These are phyloP conservation scores for Hypoxylon sp. DNA, from an alignment of 2,329 filamentous ascomycete genomes.

Conservation along the genomic window DNA sequence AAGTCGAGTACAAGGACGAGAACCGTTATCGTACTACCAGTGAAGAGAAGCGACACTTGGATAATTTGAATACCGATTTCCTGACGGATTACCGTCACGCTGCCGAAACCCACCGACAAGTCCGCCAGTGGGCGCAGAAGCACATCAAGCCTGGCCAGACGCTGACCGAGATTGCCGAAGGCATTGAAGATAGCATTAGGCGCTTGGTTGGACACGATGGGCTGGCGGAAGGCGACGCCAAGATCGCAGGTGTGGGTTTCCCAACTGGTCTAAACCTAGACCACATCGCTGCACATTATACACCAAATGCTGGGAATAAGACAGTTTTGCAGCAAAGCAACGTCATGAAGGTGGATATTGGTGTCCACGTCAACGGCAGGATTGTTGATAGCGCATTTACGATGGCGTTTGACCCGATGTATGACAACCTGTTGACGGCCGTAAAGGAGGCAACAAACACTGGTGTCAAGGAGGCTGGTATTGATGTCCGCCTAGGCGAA, in stretches of 20 bases:
- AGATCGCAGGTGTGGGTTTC: constrained; percentile 88
- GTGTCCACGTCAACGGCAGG: constrained; percentile 83
- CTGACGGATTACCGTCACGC: constrained; percentile 85
- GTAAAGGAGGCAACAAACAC: constrained; percentile 86
- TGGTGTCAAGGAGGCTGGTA: constrained; percentile 90
- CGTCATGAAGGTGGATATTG: constrained; percentile 87
- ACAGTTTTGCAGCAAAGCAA: constrained; percentile 79
- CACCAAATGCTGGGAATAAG: constrained; percentile 88
- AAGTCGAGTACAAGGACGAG: constrained; percentile 82
- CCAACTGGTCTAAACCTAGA: constrained; percentile 88
- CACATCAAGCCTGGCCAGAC: constrained; percentile 85
- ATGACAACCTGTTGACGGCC: constrained; percentile 80
- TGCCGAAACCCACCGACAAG: constrained; percentile 91
- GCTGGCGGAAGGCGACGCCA: constrained; percentile 81
- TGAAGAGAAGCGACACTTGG: constrained; percentile 87
- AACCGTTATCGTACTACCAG: constrained; percentile 84
- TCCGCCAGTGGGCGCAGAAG: constrained; percentile 85
- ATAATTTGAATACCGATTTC: constrained; percentile 85
- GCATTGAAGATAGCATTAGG: constrained; percentile 87
- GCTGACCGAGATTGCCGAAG: constrained; percentile 85
- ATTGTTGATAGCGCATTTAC: constrained; percentile 89
- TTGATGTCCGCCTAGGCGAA: constrained; percentile 90
- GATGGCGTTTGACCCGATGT: constrained; percentile 80
- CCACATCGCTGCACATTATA: constrained; percentile 89
- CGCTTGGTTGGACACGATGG: constrained; percentile 83